Evolutionary conservation across 352 stramenopile genomes (phyloP), one percentile per base, ranked within the genome.

Genomic region (Phytophthora multivora): DNA sequence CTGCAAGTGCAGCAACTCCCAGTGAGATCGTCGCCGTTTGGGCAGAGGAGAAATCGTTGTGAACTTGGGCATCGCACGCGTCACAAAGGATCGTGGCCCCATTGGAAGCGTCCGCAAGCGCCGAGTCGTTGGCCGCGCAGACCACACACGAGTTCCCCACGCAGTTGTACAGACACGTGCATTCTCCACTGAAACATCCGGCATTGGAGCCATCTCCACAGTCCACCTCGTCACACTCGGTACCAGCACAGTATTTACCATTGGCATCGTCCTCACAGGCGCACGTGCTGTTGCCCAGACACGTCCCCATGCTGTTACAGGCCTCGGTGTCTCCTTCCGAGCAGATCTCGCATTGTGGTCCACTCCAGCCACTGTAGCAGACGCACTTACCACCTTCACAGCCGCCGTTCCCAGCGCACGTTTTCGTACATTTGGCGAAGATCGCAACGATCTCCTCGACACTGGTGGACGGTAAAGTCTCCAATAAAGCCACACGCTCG

Each of bases 291-390:
- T 88, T 84, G 28, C 63, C 33, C 42, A 84, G 65, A 51, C 81
- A 90, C 7, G 69, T 79, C 0, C 81, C 81, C 48, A 67, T 66
- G 15, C 77, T 61, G 43, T 83, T 86, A 46, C 81, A 90, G 9
- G 81, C 79, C 4, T 18, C 51, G 9, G 69, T 73, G 58, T 88
- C 77, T 25, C 81, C 79, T 36, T 72, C 46, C 1, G 69, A 71
- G 60, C 81, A 88, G 39, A 90, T 78, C 15, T 87, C 72, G 49
- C 81, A 90, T 69, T 90, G 81, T 13, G 79, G 74, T 12, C 81
- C 79, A 21, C 68, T 86, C 81, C 81, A 90, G 46, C 81, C 81
- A 15, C 52, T 52, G 66, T 79, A 88, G 53, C 81, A 90, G 61
- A 80, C 40, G 45, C 81, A 90, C 31, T 62, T 56, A 33, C 75